Base-by-base conservation (phyloP, 192 early-diverging fungal genomes). In the Linnemannia hyalina region DNA sequence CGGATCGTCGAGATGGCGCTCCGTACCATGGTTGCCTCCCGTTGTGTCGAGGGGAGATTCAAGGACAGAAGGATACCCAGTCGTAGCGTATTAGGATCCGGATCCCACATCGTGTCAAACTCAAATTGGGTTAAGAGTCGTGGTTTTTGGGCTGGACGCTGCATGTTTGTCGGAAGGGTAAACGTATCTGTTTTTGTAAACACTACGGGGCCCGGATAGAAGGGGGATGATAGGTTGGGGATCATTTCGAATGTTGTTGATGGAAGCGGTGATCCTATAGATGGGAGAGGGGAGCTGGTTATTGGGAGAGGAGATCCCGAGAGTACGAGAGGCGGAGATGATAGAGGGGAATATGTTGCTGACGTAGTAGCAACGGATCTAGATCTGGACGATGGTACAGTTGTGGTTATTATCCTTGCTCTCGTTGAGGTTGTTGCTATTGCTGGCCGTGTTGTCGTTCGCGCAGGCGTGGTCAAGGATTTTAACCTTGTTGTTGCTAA, bases 1-100 rank as follows among this genome's bases (percentile, higher is more conserved):
- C 90, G 81, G 38, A 91, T 91, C 9, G 57, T 77, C 16, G 82
- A 79, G 47, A 84, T 32, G 2, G 73, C 70, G 22, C 79, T 78
- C 35, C 82, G 71, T 6, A 63, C 68, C n/a, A 78, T 40, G 1
- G n/a, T 32, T 8, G 36, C 7, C 40, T 70, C 35, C n/a, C 74
- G 57, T 20, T 32, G 26, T 3, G 11, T 60, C 1, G 68, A 4
- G 2, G n/a, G 38, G 0, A 41, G 29, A 18, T 69, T 70, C 20
- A 84, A 47, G 3, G 70, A 32, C 10, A 84, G 22, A 4, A 79
- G 68, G 26, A 84, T 52, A 9, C 77, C 82, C 0, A 84, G 47
- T 9, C 82, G 76, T 16, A 84, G 11, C 3, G 82, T 75, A 0
- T 60, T 55, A 18, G 70, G 23, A 63, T 75, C 54, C 4, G 82